Evolutionary conservation across 495 filamentous ascomycete species (phyloP).

Genomic region (Glonium stellatum): DNA sequence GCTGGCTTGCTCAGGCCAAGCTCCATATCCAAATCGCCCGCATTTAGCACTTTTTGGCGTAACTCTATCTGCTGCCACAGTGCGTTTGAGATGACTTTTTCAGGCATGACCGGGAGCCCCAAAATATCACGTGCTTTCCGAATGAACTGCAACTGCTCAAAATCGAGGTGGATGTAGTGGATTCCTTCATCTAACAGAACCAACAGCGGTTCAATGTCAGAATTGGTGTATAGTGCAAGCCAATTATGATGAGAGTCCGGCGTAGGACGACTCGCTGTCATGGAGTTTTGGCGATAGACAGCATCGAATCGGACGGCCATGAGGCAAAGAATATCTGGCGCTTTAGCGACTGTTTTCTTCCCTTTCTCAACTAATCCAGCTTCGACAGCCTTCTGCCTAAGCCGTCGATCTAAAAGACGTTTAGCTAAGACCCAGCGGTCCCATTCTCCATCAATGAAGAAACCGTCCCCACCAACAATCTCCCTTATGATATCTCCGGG

Average conservation of each 20-base stretch:
- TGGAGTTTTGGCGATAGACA: slow-evolving; percentile 41
- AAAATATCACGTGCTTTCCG: slow-evolving; percentile 45
- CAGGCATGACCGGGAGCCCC: slow-evolving; percentile 47
- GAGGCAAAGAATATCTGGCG: slow-evolving; percentile 38
- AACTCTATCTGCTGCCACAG: slow-evolving; percentile 52
- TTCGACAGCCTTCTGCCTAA: slow-evolving; percentile 40
- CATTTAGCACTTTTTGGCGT: slow-evolving; percentile 49
- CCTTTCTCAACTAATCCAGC: slow-evolving; percentile 38
- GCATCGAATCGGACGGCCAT: slow-evolving; percentile 44
- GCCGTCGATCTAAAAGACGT: slow-evolving; percentile 46
- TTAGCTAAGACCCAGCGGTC: slow-evolving; percentile 51
- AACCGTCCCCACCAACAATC: slow-evolving; percentile 55
- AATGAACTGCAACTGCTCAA: slow-evolving; percentile 54
- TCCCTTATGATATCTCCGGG: slow-evolving; percentile 51
- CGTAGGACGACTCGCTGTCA: slow-evolving; percentile 25
- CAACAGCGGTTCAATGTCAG: slow-evolving; percentile 51
- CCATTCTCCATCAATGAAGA: slow-evolving; percentile 54
- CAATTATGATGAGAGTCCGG: slow-evolving; percentile 42
- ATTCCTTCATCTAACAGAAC: slow-evolving; percentile 53
- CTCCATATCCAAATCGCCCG: slow-evolving; percentile 45
- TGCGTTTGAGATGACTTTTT: slow-evolving; percentile 48
- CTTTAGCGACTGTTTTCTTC: slow-evolving; percentile 32
- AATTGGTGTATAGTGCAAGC: slow-evolving; percentile 42
- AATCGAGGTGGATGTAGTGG: slow-evolving; percentile 55
- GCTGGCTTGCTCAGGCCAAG: slow-evolving; percentile 38